Evolutionary conservation across 2,329 filamentous ascomycete genomes (phyloP).

Genomic region (Penicillium aurantiogriseum): DNA sequence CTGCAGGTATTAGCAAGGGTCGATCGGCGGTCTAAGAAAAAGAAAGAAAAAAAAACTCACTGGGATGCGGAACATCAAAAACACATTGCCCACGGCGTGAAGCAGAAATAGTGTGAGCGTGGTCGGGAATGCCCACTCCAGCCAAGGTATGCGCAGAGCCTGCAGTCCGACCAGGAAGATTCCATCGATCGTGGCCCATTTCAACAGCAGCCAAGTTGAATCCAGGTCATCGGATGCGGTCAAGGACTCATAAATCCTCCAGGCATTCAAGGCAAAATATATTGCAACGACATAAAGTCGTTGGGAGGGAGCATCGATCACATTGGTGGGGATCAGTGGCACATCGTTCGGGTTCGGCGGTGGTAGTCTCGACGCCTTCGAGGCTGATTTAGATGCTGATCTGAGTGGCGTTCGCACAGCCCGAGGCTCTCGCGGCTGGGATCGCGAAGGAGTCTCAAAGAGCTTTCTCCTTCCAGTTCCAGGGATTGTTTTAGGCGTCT

Average conservation of each 20-base stretch:
- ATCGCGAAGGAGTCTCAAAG: conserved; percentile 30
- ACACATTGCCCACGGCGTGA: conserved; percentile 73
- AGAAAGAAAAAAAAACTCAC: conserved; percentile 46
- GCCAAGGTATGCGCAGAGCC: conserved; percentile 87
- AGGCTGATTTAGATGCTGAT: conserved; percentile 24
- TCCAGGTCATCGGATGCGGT: conserved; percentile 76
- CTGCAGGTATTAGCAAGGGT: conserved; percentile 38
- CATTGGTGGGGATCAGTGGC: conserved; percentile 75
- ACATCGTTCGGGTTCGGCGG: conserved; percentile 23
- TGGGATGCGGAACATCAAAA: conserved; percentile 90
- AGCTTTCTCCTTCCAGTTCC: conserved; percentile 29
- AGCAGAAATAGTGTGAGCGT: conserved; percentile 68
- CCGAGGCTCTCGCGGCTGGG: conserved; percentile 25
- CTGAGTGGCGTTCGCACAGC: conserved; percentile 18
- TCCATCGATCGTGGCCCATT: conserved; percentile 88
- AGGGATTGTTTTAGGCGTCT: conserved; percentile 61
- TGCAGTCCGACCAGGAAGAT: conserved; percentile 85
- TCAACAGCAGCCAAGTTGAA: conserved; percentile 87
- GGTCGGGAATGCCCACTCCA: conserved; percentile 79
- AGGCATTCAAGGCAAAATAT: conserved; percentile 73
- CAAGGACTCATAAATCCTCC: conserved; percentile 84
- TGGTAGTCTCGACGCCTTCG: conserved; percentile 17
- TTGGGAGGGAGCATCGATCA: conserved; percentile 88
- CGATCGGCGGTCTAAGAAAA: conserved; percentile 9
- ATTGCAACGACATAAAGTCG: conserved; percentile 81